Evolutionary conservation across 2,329 filamentous ascomycete species (phyloP).

Genomic region (Dactylellina leptospora): DNA sequence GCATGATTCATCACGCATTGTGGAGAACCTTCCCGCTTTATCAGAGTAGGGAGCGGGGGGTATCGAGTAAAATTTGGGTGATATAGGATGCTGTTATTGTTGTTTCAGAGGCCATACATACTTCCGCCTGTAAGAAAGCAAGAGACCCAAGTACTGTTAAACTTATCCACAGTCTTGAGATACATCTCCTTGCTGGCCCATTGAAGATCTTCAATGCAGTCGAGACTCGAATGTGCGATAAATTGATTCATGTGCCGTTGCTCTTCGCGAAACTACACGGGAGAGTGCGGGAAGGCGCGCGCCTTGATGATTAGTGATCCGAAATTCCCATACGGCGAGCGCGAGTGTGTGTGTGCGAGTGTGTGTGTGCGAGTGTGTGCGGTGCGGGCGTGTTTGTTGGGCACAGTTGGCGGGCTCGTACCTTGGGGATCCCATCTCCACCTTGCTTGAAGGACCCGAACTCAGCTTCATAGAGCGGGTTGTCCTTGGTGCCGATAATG

Average conservation of each 20-base stretch:
- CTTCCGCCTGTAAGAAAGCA: conserved; percentile 91
- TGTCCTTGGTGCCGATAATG: conserved; percentile 94
- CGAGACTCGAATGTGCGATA: conserved; percentile 90
- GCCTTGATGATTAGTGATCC: conserved; percentile 50
- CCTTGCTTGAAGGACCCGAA: conserved; percentile 97
- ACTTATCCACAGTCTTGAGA: conserved; percentile 94
- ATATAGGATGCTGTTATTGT: too few relatives aligned
- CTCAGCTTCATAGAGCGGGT: conserved; percentile 94
- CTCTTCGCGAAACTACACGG: conserved; percentile 75
- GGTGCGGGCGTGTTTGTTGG: neutral
- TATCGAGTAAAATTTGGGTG: too few relatives aligned
- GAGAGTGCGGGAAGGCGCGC: conserved; percentile 33
- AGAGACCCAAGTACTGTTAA: conserved; percentile 93
- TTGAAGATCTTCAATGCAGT: conserved; percentile 95
- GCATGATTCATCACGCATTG: too few relatives aligned
- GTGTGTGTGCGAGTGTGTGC: conserved; percentile 10
- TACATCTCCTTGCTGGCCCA: conserved; percentile 82
- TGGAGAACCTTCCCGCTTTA: conserved; percentile 1
- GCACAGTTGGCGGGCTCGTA: conserved; percentile 27
- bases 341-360: conserved; percentile 1
- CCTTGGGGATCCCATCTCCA: conserved; percentile 85
- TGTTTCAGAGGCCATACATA: too few relatives aligned
- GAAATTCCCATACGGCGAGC: neutral
- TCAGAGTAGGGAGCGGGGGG: too few relatives aligned
- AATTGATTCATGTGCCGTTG: conserved; percentile 96